Conservation (phyloP, 2,329 filamentous ascomycete species). For the Alternaria sp. region DNA sequence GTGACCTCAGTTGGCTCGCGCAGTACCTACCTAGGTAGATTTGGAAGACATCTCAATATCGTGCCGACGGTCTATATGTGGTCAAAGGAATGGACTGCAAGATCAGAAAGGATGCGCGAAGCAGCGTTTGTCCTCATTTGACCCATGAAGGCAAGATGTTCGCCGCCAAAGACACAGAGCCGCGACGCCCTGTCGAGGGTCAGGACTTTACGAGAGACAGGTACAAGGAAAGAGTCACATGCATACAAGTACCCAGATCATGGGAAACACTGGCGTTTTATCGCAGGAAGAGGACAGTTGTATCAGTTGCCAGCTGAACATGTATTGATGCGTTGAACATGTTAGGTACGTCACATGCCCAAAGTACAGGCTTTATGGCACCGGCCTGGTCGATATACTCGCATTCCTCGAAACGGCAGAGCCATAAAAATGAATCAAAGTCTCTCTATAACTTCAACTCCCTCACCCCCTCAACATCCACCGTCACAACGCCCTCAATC, state of each 20-base stretch:
- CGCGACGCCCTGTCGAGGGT: no score
- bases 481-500: constrained; percentile 30
- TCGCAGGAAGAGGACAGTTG: background rate
- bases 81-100: background rate
- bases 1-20: background rate
- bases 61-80: background rate
- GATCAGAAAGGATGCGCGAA: background rate
- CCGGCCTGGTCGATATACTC: background rate
- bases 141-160: no score
- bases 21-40: background rate
- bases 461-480: constrained; percentile 29
- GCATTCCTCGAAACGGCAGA: background rate
- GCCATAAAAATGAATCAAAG: background rate
- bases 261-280: no score
- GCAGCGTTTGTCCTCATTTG: background rate
- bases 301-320: background rate
- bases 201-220: no score
- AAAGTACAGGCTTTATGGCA: background rate
- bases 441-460: constrained; percentile 15
- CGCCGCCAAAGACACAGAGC: no score
- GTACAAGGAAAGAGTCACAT: no score
- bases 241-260: background rate
- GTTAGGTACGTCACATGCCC: background rate
- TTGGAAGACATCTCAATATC: accelerated
- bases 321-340: background rate